Evolutionary conservation across 331 rosid species (phyloP).

Genomic region (Malus hybrid): DNA sequence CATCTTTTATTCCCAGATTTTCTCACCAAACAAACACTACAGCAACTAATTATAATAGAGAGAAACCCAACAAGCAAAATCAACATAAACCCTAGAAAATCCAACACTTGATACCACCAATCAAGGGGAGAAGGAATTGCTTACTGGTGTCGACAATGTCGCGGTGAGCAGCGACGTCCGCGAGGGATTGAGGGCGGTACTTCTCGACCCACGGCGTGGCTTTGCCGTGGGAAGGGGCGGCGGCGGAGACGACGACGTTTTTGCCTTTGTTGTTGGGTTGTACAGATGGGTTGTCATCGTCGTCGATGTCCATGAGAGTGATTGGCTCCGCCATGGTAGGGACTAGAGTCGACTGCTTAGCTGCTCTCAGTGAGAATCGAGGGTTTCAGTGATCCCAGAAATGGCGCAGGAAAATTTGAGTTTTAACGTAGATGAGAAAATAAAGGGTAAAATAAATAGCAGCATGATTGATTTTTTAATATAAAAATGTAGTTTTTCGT

Average conservation of each 20-base stretch:
- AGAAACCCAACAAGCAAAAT: neutral
- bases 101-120: neutral
- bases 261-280: constrained; percentile 25
- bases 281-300: constrained; percentile 1
- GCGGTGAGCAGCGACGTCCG: constrained; percentile 60
- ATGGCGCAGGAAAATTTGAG: too few relatives aligned
- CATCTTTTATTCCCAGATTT: neutral
- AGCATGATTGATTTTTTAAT: too few relatives aligned
- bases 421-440: too few relatives aligned
- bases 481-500: too few relatives aligned
- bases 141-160: constrained; percentile 63
- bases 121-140: constrained; percentile 1
- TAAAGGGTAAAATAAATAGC: too few relatives aligned
- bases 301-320: constrained; percentile 45
- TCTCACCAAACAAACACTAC: neutral
- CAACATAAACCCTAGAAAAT: constrained; percentile 17
- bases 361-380: neutral
- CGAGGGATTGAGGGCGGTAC: constrained; percentile 62
- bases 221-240: constrained; percentile 18
- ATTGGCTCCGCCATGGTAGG: constrained; percentile 33
- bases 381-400: neutral
- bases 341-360: neutral
- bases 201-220: constrained; percentile 62
- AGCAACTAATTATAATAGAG: neutral
- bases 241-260: constrained; percentile 21